Base-by-base conservation (phyloP, 1,284 basidiomycete species). In the Ustilago tritici region DNA sequence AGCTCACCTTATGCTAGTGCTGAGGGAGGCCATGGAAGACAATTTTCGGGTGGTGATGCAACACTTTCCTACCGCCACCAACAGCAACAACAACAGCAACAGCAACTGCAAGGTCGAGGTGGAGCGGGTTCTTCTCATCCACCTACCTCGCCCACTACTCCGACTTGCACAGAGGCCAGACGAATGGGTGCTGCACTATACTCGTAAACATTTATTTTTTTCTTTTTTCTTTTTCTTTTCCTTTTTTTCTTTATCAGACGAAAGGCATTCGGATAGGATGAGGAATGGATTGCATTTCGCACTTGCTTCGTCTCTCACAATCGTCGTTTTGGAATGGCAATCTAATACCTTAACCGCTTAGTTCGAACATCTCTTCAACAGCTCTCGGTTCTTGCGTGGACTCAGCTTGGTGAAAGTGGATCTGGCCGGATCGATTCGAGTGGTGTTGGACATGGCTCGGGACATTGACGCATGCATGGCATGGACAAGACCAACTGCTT, bases 181-280 rank as follows among this genome's bases (percentile, higher is more conserved):
- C 54, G 70, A 40, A 74, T 78, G 71, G 70, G 76, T 3, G 68
- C 67, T 52, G 71, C 76, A 12, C 60, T 78, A 32, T 78, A 78
- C 56, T 70, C 67, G 56, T 74, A 46, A 49, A 9, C 9, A 5
- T 14, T 49, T 31, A 4, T 17, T 47, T 6, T 47, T 1, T 47
- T 47, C 2, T 17, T 31, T 53, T 36, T 12, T 32, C 31, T 12
- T 2, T 32, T 53, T 35, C 31, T 28, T 50, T 28, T 31, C 6
- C 28, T 28, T 28, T 28, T 28, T 28, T 28, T 28, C 23, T 28
- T 28, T 28, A 28, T 28, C 23, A 28, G 23, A 28, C 23, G 23
- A 28, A 28, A 28, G 23, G 23, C 23, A 28, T 28, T 28, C 23
- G 23, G 23, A 28, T 28, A 28, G 23, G 23, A 28, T 28, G 23